A percentile compares a stretch with the other conserved stretches of the same genome.
Evolutionary conservation across 2,329 filamentous ascomycete genomes (phyloP).

Genomic region (Aspergillus brunneoviolaceus): DNA sequence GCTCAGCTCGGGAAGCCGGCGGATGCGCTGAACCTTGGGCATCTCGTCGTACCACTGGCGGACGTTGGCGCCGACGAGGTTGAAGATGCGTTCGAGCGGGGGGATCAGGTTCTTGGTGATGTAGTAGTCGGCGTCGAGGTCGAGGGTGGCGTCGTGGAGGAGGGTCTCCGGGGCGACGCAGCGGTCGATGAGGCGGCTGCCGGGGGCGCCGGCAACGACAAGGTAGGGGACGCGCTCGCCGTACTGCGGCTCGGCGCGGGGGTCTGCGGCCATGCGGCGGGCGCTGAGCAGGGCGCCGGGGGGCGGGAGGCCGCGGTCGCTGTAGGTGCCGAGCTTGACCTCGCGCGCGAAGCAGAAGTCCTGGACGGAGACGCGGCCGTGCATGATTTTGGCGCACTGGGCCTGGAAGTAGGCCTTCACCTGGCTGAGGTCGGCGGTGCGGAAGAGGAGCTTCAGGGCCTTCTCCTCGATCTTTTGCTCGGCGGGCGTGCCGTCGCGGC

Average conservation of each 20-base stretch:
- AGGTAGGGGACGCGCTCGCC: slow-evolving; percentile 95
- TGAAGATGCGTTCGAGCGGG: slow-evolving; percentile 93
- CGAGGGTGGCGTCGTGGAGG: slow-evolving; percentile 70
- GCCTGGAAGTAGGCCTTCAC: slow-evolving; percentile 87
- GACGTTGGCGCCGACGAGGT: slow-evolving; percentile 89
- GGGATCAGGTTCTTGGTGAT: slow-evolving; percentile 95
- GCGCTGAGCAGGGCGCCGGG: slow-evolving; percentile 87
- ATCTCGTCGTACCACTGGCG: slow-evolving; percentile 93
- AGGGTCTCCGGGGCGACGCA: slow-evolving; percentile 86
- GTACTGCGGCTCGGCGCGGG: slow-evolving; percentile 85
- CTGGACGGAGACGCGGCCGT: slow-evolving; percentile 80
- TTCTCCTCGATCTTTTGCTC: slow-evolving; percentile 97
- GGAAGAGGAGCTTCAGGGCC: slow-evolving; percentile 82
- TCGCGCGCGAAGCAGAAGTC: slow-evolving; percentile 96
- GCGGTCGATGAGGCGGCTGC: slow-evolving; percentile 80
- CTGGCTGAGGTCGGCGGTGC: slow-evolving; percentile 81
- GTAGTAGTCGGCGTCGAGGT: slow-evolving; percentile 94
- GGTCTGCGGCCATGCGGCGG: slow-evolving; percentile 80
- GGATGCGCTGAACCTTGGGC: slow-evolving; percentile 81
- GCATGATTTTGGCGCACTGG: slow-evolving; percentile 91
- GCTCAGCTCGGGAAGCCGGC: slow-evolving; percentile 54
- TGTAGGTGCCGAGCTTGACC: slow-evolving; percentile 86
- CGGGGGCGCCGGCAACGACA: slow-evolving; percentile 83
- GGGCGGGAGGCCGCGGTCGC: slow-evolving; percentile 73
- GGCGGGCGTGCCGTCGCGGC: slow-evolving; percentile 88